Conservation (phyloP, 805 yeast species). For the Candida krabiensis region DNA sequence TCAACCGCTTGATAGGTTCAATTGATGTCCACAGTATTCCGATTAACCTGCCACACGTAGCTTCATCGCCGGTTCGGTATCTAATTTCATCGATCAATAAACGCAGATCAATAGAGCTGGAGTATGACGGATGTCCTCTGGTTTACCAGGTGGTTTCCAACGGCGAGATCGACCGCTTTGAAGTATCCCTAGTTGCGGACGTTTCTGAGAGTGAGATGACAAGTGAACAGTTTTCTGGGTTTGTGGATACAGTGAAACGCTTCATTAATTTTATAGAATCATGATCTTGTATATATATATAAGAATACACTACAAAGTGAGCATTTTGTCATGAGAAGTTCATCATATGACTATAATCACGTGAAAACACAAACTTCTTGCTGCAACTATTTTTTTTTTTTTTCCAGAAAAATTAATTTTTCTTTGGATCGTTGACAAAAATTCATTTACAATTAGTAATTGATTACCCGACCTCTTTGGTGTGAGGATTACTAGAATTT, state of each 20-base stretch:
- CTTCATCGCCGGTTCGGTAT: slow-evolving; percentile 13
- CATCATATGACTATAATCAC: too few species aligned
- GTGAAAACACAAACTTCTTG: too few species aligned
- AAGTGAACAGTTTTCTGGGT: slow-evolving; percentile 11
- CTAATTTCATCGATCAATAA: slow-evolving; percentile 23
- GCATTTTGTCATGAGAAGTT: too few species aligned
- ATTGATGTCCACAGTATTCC: slow-evolving; percentile 17
- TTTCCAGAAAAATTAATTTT: too few species aligned
- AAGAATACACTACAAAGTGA: too few species aligned
- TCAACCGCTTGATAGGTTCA: slow-evolving; percentile 15
- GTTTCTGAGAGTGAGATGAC: slow-evolving; percentile 7
- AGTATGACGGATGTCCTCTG: slow-evolving; percentile 24
- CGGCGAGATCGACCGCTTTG: slow-evolving; percentile 24
- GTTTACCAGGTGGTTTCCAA: slow-evolving; percentile 28
- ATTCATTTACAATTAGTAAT: too few species aligned
- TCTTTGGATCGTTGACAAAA: too few species aligned
- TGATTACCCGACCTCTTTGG: neutral
- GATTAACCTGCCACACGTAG: slow-evolving; percentile 11
- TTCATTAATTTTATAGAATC: slow-evolving; percentile 14
- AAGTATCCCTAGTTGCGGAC: slow-evolving; percentile 26
- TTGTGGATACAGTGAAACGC: slow-evolving; percentile 6
- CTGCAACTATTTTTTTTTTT: too few species aligned
- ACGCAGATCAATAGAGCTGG: slow-evolving; percentile 30
- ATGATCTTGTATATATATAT: neutral
- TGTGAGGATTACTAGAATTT: neutral